These are phyloP conservation scores for Saccharomycopsis microspora DNA, from an alignment of 805 yeast genomes.

Conservation along the genomic window DNA sequence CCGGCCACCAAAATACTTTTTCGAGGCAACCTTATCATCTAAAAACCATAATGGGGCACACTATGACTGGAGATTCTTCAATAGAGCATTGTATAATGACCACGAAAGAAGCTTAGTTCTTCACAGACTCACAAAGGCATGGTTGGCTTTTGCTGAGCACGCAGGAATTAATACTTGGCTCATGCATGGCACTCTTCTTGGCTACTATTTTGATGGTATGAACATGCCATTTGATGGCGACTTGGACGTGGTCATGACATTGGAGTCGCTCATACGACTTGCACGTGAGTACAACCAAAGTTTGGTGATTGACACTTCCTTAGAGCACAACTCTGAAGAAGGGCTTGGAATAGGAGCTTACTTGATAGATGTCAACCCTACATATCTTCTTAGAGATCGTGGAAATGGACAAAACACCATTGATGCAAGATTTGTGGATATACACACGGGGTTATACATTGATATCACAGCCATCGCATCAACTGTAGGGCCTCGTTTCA, in stretches of 20 bases:
- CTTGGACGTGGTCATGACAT: constrained; percentile 51
- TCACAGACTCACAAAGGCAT: constrained; percentile 39
- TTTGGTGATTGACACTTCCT: constrained; percentile 28
- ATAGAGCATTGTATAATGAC: constrained; percentile 31
- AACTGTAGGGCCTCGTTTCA: constrained; percentile 2
- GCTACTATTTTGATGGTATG: constrained; percentile 54
- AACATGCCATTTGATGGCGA: constrained; percentile 59
- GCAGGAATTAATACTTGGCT: constrained; percentile 44
- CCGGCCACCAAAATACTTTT: constrained; percentile 8
- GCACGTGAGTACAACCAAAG: constrained; percentile 37
- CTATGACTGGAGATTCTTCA: constrained; percentile 50
- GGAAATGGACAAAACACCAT: constrained; percentile 54
- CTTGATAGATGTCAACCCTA: constrained; percentile 33
- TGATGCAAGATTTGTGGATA: constrained; percentile 63
- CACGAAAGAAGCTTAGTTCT: constrained; percentile 18
- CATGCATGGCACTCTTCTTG: constrained; percentile 53
- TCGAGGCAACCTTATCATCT: constrained; percentile 3
- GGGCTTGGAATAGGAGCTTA: constrained; percentile 43
- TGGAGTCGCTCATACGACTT: constrained; percentile 31
- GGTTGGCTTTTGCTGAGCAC: constrained; percentile 35
- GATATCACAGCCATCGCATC: constrained; percentile 56
- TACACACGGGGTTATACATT: constrained; percentile 56
- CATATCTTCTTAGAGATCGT: constrained; percentile 38
- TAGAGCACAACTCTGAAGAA: not conserved
- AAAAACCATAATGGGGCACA: constrained; percentile 22